Evolutionary conservation across 2,329 filamentous ascomycete genomes (phyloP).

Genomic region (Sporothrix luriei): DNA sequence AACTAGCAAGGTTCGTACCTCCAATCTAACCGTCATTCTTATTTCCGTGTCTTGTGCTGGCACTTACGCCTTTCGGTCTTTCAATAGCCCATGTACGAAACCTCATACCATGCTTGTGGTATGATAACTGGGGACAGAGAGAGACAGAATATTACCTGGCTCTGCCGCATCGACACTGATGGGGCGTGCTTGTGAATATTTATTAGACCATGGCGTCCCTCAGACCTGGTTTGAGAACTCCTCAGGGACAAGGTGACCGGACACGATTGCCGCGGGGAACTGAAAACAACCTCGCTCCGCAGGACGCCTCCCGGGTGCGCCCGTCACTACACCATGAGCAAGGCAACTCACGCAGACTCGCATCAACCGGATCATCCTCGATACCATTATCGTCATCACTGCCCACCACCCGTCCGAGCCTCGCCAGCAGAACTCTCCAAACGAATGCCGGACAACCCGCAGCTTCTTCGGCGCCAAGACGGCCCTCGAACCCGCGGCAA

Average conservation of each 20-base stretch:
- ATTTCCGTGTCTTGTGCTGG: constrained; percentile 9
- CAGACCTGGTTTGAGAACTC: constrained; percentile 24
- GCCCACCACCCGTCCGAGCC: background rate
- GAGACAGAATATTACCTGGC: background rate
- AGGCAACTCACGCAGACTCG: background rate
- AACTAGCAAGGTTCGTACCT: constrained; percentile 7
- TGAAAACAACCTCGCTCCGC: constrained; percentile 3
- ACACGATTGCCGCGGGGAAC: background rate
- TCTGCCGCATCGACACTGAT: constrained; percentile 15
- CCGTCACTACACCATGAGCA: background rate
- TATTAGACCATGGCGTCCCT: constrained; percentile 31
- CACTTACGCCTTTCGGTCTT: background rate
- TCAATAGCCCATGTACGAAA: background rate
- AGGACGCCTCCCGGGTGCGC: background rate
- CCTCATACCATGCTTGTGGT: constrained; percentile 5
- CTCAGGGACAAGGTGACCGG: constrained; percentile 21
- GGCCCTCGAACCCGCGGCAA: constrained; percentile 17
- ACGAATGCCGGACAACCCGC: constrained; percentile 34
- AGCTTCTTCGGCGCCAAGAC: constrained; percentile 26
- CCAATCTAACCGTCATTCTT: background rate
- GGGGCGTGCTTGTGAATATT: background rate
- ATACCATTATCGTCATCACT: background rate
- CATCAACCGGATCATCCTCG: background rate
- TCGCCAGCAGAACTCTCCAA: constrained; percentile 44
- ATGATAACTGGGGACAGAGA: constrained; percentile 11